Percentiles rank a stretch among this genome's conserved stretches.
Conservation (phyloP, 2,329 filamentous ascomycete genomes). For the Botryotinia narcissicola region DNA sequence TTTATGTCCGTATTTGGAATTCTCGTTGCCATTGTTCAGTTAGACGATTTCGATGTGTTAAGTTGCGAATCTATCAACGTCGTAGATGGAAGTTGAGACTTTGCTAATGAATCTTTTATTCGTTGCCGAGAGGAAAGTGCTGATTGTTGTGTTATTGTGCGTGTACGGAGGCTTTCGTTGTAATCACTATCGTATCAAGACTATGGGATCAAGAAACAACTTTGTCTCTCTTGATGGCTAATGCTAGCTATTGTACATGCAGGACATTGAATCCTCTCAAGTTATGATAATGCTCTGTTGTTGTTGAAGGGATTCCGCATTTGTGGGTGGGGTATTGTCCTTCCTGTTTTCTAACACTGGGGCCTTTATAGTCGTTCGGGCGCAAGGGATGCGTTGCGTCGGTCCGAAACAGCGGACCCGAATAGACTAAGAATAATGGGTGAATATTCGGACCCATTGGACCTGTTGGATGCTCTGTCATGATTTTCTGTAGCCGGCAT, state of each 20-base stretch:
- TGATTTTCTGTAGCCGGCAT: neutral
- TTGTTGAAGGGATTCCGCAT: too few species aligned
- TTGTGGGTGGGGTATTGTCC: neutral
- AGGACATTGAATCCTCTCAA: too few species aligned
- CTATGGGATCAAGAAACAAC: too few species aligned
- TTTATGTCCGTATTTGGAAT: neutral
- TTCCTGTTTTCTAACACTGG: neutral
- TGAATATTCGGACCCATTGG: neutral
- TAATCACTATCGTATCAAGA: too few species aligned
- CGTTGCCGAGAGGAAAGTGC: neutral
- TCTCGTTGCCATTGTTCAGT: neutral
- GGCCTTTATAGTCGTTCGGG: neutral
- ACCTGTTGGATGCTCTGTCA: neutral
- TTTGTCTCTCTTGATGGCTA: too few species aligned
- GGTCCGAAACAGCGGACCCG: neutral
- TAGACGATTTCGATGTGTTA: neutral
- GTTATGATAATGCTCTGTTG: neutral
- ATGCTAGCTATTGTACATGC: too few species aligned
- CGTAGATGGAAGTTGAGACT: neutral
- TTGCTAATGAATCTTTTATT: neutral
- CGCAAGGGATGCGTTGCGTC: neutral
- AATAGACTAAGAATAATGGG: neutral
- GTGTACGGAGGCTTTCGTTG: too few species aligned
- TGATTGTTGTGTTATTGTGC: too few species aligned
- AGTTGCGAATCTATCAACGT: fast-evolving